Conservation (phyloP, 2,329 filamentous ascomycete genomes). For the Neobulgaria alba region DNA sequence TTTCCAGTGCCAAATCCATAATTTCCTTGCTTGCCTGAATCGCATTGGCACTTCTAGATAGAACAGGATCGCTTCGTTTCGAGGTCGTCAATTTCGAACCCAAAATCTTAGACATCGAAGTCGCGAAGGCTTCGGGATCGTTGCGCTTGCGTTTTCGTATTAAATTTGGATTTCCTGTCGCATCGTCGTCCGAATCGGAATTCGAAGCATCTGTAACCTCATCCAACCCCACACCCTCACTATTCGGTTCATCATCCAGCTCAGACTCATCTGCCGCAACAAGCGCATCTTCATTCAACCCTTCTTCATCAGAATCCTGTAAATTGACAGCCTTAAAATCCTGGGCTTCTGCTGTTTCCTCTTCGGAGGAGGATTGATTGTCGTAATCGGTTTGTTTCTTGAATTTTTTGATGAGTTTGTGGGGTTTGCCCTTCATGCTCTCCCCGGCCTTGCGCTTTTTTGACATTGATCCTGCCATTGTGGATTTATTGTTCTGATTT, state of each 20-base stretch:
- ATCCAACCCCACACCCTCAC: slow-evolving; percentile 13
- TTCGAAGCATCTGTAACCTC: slow-evolving; percentile 31
- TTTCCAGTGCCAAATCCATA: slow-evolving; percentile 69
- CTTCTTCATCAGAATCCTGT: slow-evolving; percentile 32
- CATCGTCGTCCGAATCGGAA: slow-evolving; percentile 31
- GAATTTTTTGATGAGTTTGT: slow-evolving; percentile 45
- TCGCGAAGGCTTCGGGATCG: slow-evolving; percentile 85
- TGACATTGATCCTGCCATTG: slow-evolving; percentile 26
- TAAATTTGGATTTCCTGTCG: slow-evolving; percentile 35
- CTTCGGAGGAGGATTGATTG: slow-evolving; percentile 51
- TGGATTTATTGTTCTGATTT: slow-evolving; percentile 8
- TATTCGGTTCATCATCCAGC: slow-evolving; percentile 19
- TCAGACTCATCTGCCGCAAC: slow-evolving; percentile 20
- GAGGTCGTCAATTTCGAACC: slow-evolving; percentile 76
- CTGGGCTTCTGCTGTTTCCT: slow-evolving; percentile 30
- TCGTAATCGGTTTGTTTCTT: slow-evolving; percentile 56
- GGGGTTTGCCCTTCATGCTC: slow-evolving; percentile 41
- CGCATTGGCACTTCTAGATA: slow-evolving; percentile 72
- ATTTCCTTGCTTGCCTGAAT: slow-evolving; percentile 63
- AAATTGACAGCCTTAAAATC: slow-evolving; percentile 43
- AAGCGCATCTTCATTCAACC: slow-evolving; percentile 21
- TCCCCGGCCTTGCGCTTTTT: slow-evolving; percentile 54
- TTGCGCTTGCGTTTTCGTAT: slow-evolving; percentile 70
- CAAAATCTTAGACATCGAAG: slow-evolving; percentile 87
- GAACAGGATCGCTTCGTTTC: slow-evolving; percentile 81